Evolutionary conservation across 768 basidiomycete genomes (phyloP).

Genomic region (Termitomyces bulborhizus): DNA sequence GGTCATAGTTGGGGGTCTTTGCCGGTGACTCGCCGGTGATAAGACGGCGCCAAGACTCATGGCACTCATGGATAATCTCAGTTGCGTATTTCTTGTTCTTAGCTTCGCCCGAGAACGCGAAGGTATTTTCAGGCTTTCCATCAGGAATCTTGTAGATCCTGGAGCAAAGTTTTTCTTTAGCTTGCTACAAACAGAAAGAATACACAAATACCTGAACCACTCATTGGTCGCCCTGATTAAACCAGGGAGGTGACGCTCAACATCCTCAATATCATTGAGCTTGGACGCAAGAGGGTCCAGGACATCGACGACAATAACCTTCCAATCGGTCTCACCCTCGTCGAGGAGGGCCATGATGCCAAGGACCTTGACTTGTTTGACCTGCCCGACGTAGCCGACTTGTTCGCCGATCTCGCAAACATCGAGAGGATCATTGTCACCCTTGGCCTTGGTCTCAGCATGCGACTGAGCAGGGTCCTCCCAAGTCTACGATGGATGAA

Average conservation of each 20-base stretch:
- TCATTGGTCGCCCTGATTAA: constrained; percentile 96
- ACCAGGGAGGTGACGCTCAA: constrained; percentile 96
- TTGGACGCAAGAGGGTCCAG: constrained; percentile 93
- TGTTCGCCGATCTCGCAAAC: constrained; percentile 99
- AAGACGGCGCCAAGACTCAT: constrained; percentile 97
- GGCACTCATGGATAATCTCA: constrained; percentile 98
- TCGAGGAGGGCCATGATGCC: constrained; percentile 99
- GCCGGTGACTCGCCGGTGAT: constrained; percentile 73
- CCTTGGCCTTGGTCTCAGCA: constrained; percentile 97
- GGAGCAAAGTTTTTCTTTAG: constrained; percentile 3
- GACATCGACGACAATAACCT: constrained; percentile 97
- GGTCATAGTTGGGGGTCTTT: constrained; percentile 64
- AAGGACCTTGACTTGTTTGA: constrained; percentile 99
- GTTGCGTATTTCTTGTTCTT: constrained; percentile 99
- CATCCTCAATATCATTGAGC: constrained; percentile 98
- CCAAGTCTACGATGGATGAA: constrained; percentile 68
- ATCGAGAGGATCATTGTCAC: constrained; percentile 99
- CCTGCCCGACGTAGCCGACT: constrained; percentile 93
- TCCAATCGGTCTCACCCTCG: constrained; percentile 99
- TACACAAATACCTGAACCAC: constrained; percentile 79
- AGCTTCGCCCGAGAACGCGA: constrained; percentile 98
- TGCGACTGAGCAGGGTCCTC: constrained; percentile 86
- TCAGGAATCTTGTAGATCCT: constrained; percentile 97
- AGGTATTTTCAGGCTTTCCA: constrained; percentile 95
- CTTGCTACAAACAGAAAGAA: neutral